Conservation (phyloP, 805 yeast genomes). For the Barnettozyma sp. region DNA sequence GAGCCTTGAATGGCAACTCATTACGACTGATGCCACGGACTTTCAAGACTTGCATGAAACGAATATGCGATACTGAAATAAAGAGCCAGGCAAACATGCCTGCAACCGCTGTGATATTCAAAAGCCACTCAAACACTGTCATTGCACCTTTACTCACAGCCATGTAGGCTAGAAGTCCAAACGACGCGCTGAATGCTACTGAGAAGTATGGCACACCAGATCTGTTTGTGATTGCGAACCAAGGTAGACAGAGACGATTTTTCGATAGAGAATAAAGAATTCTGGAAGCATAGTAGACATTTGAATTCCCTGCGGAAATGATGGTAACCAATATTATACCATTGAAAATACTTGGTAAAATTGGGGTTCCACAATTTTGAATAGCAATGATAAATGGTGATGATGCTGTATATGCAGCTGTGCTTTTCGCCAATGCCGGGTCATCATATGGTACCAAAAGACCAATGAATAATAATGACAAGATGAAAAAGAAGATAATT, state of each 20-base stretch:
- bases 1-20: slow-evolving; percentile 67
- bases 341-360: slow-evolving; percentile 63
- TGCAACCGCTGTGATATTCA: slow-evolving; percentile 67
- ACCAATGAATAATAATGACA: slow-evolving; percentile 62
- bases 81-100: slow-evolving; percentile 70
- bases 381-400: slow-evolving; percentile 76
- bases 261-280: slow-evolving; percentile 57
- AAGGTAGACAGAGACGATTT: slow-evolving; percentile 50
- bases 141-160: slow-evolving; percentile 40
- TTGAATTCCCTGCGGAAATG: slow-evolving; percentile 72
- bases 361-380: slow-evolving; percentile 55
- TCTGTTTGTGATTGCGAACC: slow-evolving; percentile 42
- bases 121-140: slow-evolving; percentile 51
- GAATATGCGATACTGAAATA: slow-evolving; percentile 59
- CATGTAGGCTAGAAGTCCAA: slow-evolving; percentile 51
- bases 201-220: slow-evolving; percentile 58
- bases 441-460: slow-evolving; percentile 61
- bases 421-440: slow-evolving; percentile 39
- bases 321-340: slow-evolving; percentile 62
- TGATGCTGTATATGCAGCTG: slow-evolving; percentile 36
- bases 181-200: slow-evolving; percentile 48
- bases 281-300: slow-evolving; percentile 68
- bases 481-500: slow-evolving; percentile 58
- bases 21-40: slow-evolving; percentile 60
- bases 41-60: slow-evolving; percentile 63